A percentile compares a stretch with the other conserved stretches of the same genome.
Conservation (phyloP, 2,329 filamentous ascomycete species). For the Arthrocladium fulminans region DNA sequence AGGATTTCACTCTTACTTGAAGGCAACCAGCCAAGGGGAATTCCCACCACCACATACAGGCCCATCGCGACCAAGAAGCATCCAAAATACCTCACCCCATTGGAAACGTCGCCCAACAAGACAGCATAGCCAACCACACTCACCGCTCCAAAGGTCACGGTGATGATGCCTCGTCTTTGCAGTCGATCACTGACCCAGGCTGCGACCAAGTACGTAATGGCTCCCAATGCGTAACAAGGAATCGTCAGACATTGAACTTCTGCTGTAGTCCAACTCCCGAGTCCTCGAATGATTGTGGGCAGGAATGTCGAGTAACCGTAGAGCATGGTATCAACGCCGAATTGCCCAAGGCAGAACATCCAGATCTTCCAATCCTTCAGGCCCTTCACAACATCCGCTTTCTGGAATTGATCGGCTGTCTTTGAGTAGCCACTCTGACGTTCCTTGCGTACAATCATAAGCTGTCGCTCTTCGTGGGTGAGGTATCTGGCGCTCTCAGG, state of each 20-base stretch:
- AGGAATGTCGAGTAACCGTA: conserved; percentile 49
- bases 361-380: conserved; percentile 70
- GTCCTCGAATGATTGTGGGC: conserved; percentile 65
- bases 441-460: conserved; percentile 45
- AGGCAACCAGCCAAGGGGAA: conserved; percentile 48
- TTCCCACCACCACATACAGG: conserved; percentile 53
- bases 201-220: conserved; percentile 56
- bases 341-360: conserved; percentile 60
- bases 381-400: conserved; percentile 56
- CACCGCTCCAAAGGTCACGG: conserved; percentile 52
- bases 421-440: conserved; percentile 43
- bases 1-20: conserved; percentile 12
- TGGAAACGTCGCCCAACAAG: conserved; percentile 51
- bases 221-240: conserved; percentile 66
- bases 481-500: conserved; percentile 38
- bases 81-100: conserved; percentile 63
- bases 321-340: conserved; percentile 66
- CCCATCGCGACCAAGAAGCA: conserved; percentile 69
- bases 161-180: conserved; percentile 58
- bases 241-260: conserved; percentile 69
- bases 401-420: conserved; percentile 47
- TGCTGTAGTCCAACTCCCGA: conserved; percentile 55
- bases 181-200: conserved; percentile 60
- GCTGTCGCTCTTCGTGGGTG: conserved; percentile 40
- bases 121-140: conserved; percentile 62